Evolutionary conservation across 371 early-diverging fungal genomes (phyloP), one percentile per base, ranked within the genome.

Genomic region (Mucor circinelloides): DNA sequence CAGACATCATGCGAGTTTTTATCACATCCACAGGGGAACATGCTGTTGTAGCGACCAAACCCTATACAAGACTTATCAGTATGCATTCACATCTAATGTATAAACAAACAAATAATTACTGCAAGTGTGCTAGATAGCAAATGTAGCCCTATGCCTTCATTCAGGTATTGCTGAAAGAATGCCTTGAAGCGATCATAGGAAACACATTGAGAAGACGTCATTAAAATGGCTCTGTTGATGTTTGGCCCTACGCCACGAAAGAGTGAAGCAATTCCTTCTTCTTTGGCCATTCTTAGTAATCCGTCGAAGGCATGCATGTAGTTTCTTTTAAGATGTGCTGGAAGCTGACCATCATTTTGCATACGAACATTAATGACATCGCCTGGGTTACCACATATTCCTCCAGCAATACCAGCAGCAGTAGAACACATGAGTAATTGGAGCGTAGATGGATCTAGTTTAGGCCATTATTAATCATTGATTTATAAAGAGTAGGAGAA

Each of bases 1-100:
- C 81, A 19, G 72, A 66, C 93, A 92, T 92, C 55, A 91, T 81
- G 23, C 93, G 84, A 0, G 91, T 91, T 73, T 92, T 92, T 57
- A 91, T 81, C 17, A 93, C 93, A 71, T 93, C 93, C 1, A 89
- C 80, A 12, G 91, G 90, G 13, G 88, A 84, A 21, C 85, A 85
- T 1, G 83, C 85, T 0, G 93, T 92, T 9, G 93, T 93, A 0
- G 93, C 90, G 6, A 92, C 85, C 54, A 93, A 79, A 27, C 90
- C 90, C 58, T 78, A 67, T 54, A 57, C n/a, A 25, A 10, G 23
- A 23, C 8, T 3, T 50, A 50, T 50, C 50, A 50, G 23, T 25
- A 50, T 50, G 50, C 50, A 50, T 50, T 50, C 23, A 19, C 25
- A 50, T 36, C 36, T 36, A 10, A 50, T 44, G 21, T 23, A 54